Percentiles rank a stretch among this genome's conserved stretches.
Conservation (phyloP, 2,329 filamentous ascomycete genomes). For the Hypoxylon sp. region DNA sequence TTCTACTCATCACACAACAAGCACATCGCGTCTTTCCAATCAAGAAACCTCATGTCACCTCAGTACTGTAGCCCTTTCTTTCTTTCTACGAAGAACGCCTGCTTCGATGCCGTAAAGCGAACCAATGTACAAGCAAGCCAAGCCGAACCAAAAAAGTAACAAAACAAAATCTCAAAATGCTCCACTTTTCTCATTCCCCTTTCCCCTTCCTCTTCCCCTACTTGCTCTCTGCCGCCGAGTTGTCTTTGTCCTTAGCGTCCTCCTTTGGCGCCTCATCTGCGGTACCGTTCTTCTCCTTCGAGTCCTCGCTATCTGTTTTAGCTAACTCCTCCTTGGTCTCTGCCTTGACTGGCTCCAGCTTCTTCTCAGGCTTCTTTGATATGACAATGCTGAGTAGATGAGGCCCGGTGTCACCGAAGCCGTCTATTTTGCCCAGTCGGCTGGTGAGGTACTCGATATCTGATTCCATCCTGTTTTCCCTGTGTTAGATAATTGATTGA, state of each 20-base stretch:
- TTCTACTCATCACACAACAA: not conserved
- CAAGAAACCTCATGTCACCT: constrained; percentile 4
- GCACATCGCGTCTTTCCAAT: not conserved
- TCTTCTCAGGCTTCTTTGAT: constrained; percentile 63
- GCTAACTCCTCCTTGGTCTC: constrained; percentile 34
- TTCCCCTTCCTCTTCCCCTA: constrained; percentile 10
- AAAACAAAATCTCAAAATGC: constrained; percentile 13
- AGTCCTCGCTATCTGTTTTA: constrained; percentile 13
- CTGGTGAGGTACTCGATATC: constrained; percentile 82
- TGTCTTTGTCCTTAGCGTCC: constrained; percentile 22
- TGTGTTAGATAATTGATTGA: constrained; percentile 21
- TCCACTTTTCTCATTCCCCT: constrained; percentile 16
- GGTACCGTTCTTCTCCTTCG: constrained; percentile 30
- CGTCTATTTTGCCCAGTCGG: constrained; percentile 82
- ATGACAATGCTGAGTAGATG: constrained; percentile 76
- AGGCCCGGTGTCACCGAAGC: constrained; percentile 80
- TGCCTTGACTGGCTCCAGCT: constrained; percentile 40
- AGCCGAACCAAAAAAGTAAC: constrained; percentile 24
- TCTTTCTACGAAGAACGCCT: constrained; percentile 45
- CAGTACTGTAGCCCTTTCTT: constrained; percentile 24
- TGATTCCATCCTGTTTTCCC: constrained; percentile 74
- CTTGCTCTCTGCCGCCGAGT: constrained; percentile 35
- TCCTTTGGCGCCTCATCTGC: constrained; percentile 14
- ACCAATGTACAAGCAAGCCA: constrained; percentile 31
- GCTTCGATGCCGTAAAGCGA: constrained; percentile 38